These are phyloP conservation scores for Saururus chinensis DNA, from an alignment of 164 flowering plant species.

Conservation along the genomic window DNA sequence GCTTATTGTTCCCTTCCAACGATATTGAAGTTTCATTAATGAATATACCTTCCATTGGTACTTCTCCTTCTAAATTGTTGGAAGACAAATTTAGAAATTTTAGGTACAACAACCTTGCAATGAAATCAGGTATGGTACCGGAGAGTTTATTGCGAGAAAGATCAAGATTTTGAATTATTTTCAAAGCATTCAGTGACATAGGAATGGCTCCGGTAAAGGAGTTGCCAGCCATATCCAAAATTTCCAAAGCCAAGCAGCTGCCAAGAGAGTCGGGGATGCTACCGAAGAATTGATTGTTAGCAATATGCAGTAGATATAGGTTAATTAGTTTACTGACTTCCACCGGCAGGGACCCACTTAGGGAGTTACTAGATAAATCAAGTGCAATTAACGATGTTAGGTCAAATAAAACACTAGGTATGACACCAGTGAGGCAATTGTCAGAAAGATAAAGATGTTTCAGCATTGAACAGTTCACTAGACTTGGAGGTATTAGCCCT, in stretches of 20 bases:
- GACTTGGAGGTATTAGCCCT: constrained; percentile 9
- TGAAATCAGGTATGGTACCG: constrained; percentile 3
- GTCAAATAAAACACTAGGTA: constrained; percentile 5
- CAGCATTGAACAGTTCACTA: constrained; percentile 8
- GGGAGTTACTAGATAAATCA: constrained; percentile 6
- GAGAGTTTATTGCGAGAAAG: neutral
- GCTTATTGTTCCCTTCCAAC: constrained; percentile 1
- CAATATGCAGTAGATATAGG: neutral
- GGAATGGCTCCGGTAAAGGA: constrained; percentile 8
- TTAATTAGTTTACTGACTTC: neutral
- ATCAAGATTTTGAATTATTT: neutral
- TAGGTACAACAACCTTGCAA: neutral
- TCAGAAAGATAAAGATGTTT: neutral
- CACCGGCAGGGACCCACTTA: constrained; percentile 8
- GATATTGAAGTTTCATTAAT: neutral
- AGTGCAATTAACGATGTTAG: constrained; percentile 5
- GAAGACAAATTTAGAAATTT: neutral
- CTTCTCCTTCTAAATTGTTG: constrained; percentile 5
- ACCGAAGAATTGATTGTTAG: neutral
- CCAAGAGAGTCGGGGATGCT: constrained; percentile 8
- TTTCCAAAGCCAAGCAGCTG: constrained; percentile 1
- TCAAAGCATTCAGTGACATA: neutral
- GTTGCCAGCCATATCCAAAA: constrained; percentile 1
- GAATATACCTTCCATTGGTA: constrained; percentile 4
- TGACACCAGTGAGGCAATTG: constrained; percentile 11